A percentile compares a stretch with the other conserved stretches of the same genome.
Conservation (phyloP, 2,329 filamentous ascomycete species). For the Cladosporium colombiae region DNA sequence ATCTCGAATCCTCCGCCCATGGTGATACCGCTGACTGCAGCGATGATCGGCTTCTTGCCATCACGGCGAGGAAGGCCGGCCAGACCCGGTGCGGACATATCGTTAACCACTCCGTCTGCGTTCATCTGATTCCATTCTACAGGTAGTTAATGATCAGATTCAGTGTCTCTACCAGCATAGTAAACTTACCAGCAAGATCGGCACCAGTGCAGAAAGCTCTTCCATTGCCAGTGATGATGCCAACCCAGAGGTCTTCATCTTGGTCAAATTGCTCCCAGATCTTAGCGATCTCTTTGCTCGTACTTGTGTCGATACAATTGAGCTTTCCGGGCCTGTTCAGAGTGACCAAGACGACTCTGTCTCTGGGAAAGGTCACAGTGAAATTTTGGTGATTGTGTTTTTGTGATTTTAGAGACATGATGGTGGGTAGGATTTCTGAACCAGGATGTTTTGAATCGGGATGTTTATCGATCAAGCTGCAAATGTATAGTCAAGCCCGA, state of each 20-base stretch:
- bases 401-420: conserved; percentile 1
- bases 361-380: conserved; percentile 10
- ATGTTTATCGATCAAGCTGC: background rate
- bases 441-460: background rate
- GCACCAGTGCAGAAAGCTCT: conserved; percentile 58
- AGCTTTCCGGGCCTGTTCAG: conserved; percentile 24
- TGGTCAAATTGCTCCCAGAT: conserved; percentile 57
- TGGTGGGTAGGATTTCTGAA: background rate
- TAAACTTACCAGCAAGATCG: conserved; percentile 52
- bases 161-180: too few species aligned
- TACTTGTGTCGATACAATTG: conserved; percentile 28
- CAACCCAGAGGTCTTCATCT: conserved; percentile 29
- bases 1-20: conserved; percentile 61
- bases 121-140: conserved; percentile 34
- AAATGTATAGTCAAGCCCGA: background rate
- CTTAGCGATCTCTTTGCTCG: conserved; percentile 50
- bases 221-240: conserved; percentile 54
- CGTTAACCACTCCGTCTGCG: conserved; percentile 27
- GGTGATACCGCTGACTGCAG: conserved; percentile 60
- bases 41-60: conserved; percentile 63
- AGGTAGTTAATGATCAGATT: background rate
- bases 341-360: conserved; percentile 11
- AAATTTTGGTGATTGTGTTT: conserved; percentile 1
- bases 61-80: conserved; percentile 56
- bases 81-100: conserved; percentile 48